Evolutionary conservation across 1,139 yeast genomes (phyloP).

Genomic region (Lodderomyces margitis): DNA sequence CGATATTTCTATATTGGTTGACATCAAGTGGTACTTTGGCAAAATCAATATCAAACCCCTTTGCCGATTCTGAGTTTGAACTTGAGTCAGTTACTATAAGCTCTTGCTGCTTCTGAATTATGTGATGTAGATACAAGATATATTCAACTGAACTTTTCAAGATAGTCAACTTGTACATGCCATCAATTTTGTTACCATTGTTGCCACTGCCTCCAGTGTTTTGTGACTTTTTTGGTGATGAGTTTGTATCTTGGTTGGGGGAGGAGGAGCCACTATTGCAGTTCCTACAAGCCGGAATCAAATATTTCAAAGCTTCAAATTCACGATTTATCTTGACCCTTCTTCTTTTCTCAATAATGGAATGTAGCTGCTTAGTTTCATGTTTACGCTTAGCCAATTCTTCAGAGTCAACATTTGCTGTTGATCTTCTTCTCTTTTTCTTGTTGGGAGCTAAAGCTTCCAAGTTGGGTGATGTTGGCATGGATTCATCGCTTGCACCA

Average conservation of each 20-base stretch:
- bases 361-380: constrained; percentile 66
- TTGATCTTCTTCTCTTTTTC: constrained; percentile 49
- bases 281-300: constrained; percentile 69
- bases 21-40: constrained; percentile 54
- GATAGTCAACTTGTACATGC: constrained; percentile 79
- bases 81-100: constrained; percentile 20
- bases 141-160: constrained; percentile 80
- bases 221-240: constrained; percentile 9
- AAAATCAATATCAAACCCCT: constrained; percentile 42
- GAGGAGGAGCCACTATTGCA: constrained; percentile 2
- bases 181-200: constrained; percentile 48
- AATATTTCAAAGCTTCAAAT: constrained; percentile 73
- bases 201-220: constrained; percentile 17
- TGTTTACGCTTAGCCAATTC: constrained; percentile 54
- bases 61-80: constrained; percentile 2
- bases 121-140: constrained; percentile 64
- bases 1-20: constrained; percentile 57
- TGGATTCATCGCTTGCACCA: constrained; percentile 3
- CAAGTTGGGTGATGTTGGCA: constrained; percentile 10
- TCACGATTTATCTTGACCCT: constrained; percentile 78
- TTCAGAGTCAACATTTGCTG: constrained; percentile 46
- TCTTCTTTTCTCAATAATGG: constrained; percentile 77
- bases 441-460: constrained; percentile 18
- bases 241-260: constrained; percentile 13
- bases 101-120: constrained; percentile 47